Percentiles rank a stretch among this genome's conserved stretches.
phyloP scores from a whole-genome alignment of 2,329 filamentous ascomycete genomes.

The Fusarium paranaense region DNA sequence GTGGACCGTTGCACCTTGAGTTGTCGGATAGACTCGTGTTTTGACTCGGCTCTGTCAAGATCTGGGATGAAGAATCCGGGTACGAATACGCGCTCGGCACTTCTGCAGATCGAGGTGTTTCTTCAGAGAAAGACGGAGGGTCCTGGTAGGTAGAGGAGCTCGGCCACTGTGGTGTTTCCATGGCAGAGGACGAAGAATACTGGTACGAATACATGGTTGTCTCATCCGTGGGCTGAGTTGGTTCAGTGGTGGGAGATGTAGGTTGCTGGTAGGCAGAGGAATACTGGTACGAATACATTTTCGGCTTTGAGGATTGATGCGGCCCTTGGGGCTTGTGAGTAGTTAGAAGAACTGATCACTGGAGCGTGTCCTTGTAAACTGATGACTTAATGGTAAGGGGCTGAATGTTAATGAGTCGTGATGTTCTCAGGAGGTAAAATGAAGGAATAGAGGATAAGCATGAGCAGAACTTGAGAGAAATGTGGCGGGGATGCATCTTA shows the following conservation, averaged over 20 bases:
- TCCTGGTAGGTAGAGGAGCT: neutral
- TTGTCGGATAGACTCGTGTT: neutral
- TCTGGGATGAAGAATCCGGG: neutral
- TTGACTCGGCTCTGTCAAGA: neutral
- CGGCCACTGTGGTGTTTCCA: neutral
- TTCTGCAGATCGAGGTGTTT: neutral
- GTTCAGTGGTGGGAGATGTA: neutral
- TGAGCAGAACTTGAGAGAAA: neutral
- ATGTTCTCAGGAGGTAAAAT: neutral
- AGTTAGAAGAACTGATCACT: neutral
- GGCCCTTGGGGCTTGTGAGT: neutral
- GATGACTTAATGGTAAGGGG: neutral
- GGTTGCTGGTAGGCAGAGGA: neutral
- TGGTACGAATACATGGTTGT: neutral
- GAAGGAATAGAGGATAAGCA: neutral
- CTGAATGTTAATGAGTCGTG: neutral
- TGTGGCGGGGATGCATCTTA: neutral
- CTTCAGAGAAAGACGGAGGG: neutral
- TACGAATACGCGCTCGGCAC: neutral
- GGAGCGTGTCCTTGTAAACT: neutral
- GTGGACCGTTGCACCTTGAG: neutral
- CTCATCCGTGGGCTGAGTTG: neutral
- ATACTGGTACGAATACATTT: neutral
- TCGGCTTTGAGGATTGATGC: neutral
- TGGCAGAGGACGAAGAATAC: neutral